A percentile compares a stretch with the other conserved stretches of the same genome.
Conservation (phyloP, 1,284 basidiomycete genomes). For the Lignosus rhinocerotis region DNA sequence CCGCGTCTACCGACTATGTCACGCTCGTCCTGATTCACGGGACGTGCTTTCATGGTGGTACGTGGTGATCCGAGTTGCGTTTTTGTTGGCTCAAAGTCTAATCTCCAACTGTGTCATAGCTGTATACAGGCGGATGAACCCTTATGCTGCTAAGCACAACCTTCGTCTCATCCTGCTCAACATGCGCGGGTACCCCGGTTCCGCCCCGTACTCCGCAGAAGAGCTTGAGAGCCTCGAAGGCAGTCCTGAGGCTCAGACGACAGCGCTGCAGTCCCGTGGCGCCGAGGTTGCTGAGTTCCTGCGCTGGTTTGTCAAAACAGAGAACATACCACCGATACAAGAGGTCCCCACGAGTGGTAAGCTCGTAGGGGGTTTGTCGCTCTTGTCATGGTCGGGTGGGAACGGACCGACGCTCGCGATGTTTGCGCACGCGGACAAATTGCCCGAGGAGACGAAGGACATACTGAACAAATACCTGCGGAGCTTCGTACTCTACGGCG, state of each 20-base stretch:
- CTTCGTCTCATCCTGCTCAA: slow-evolving; percentile 34
- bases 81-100: neutral
- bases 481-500: slow-evolving; percentile 29
- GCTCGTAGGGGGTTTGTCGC: slow-evolving; percentile 28
- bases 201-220: slow-evolving; percentile 24
- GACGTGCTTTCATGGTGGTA: slow-evolving; percentile 27
- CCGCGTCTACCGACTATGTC: slow-evolving; percentile 15
- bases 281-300: slow-evolving; percentile 31
- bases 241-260: slow-evolving; percentile 7
- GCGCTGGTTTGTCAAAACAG: slow-evolving; percentile 27
- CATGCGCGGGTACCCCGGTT: slow-evolving; percentile 34
- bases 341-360: neutral
- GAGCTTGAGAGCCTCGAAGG: slow-evolving; percentile 23
- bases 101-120: slow-evolving; percentile 14
- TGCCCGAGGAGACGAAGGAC: slow-evolving; percentile 20
- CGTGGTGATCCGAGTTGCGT: neutral
- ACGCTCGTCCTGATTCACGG: slow-evolving; percentile 30
- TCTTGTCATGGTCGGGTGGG: slow-evolving; percentile 32
- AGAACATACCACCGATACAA: slow-evolving; percentile 23
- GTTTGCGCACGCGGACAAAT: slow-evolving; percentile 26
- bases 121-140: slow-evolving; percentile 29
- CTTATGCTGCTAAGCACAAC: slow-evolving; percentile 25
- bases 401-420: slow-evolving; percentile 22
- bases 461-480: slow-evolving; percentile 25
- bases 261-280: slow-evolving; percentile 22